Evolutionary conservation across 345 rosid genomes (phyloP), one percentile per base, ranked within the genome.

Genomic region (Camelina laxa): DNA sequence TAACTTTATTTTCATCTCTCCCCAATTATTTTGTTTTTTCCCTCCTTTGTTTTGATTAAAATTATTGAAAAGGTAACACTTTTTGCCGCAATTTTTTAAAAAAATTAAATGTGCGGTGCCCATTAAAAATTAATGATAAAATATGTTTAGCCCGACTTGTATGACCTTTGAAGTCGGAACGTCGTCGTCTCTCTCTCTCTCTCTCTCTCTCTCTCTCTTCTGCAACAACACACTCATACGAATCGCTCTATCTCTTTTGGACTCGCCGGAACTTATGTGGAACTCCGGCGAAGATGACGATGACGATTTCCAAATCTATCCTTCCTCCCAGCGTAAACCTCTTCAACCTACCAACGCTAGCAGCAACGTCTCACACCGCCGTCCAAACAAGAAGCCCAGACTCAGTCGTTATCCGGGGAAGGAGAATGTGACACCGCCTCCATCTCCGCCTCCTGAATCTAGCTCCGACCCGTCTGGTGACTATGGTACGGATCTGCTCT

Each of bases 281-380:
- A 38, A 53, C 70, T 7, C 15, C 49, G 71, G 42, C 61, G 62
- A 6, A 21, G 80, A 63, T 27, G 87, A 80, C 64, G 91, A 88
- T 67, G 94, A 88, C 51, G 91, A 87, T 55, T 91, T 89, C 74
- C 88, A 85, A 60, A 54, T 80, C 79, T 80, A 80, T 64, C 80
- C 82, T 42, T 70, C 63, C 54, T 62, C 88, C 6, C 92, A 85
- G 73, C 69, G 61, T 20, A 80, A 71, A 31, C 38, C 62, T 55
- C 88, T 83, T 31, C 80, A 35, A 30, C 82, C 79, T 49, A 69
- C 81, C 55, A 61, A 70, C 60, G 55, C 59, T 17, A 17, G 5
- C 59, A 17, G 5, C 59, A 16, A 24, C 59, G 6, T 53, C 69
- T 73, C 78, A 75, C 44, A 49, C 70, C 79, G 17, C 71, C 88